Percentiles rank a stretch among this genome's conserved stretches.
phyloP scores from a whole-genome alignment of 208 protist genomes.

The Leishmania mexicana region DNA sequence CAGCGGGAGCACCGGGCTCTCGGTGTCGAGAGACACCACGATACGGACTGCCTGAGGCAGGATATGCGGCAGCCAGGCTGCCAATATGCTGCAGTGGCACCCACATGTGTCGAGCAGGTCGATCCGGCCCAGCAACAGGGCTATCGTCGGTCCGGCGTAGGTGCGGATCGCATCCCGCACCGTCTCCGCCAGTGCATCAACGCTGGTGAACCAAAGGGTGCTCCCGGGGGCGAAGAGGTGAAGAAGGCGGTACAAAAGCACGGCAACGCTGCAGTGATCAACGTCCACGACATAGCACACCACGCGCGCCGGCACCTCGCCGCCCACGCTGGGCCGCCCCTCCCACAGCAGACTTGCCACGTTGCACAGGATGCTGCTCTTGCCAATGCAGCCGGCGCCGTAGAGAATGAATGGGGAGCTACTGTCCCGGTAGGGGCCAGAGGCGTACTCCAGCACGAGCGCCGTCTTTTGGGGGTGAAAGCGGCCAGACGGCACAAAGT shows the following conservation, averaged over 20 bases:
- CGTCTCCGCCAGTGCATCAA: slow-evolving; percentile 40
- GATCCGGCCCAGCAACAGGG: slow-evolving; percentile 59
- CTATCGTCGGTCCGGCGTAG: slow-evolving; percentile 57
- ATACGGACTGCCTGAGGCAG: slow-evolving; percentile 59
- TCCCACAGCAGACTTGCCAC: slow-evolving; percentile 38
- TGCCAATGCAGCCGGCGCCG: slow-evolving; percentile 59
- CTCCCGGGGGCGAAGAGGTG: slow-evolving; percentile 38
- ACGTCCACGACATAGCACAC: slow-evolving; percentile 43
- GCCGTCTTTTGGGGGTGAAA: slow-evolving; percentile 36
- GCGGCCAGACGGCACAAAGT: slow-evolving; percentile 18
- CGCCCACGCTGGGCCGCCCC: slow-evolving; percentile 12
- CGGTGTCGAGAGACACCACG: slow-evolving; percentile 68
- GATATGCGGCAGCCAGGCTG: slow-evolving; percentile 75
- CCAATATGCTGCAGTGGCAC: slow-evolving; percentile 31
- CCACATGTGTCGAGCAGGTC: slow-evolving; percentile 67
- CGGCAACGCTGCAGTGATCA: slow-evolving; percentile 50
- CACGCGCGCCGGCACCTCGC: slow-evolving; percentile 27
- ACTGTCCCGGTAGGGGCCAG: slow-evolving; percentile 30
- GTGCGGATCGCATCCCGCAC: slow-evolving; percentile 51
- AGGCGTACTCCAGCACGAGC: slow-evolving; percentile 44
- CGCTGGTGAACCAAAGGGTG: slow-evolving; percentile 39
- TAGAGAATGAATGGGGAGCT: slow-evolving; percentile 75
- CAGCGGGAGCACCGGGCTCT: slow-evolving; percentile 62
- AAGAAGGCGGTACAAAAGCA: slow-evolving; percentile 68
- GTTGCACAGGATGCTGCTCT: slow-evolving; percentile 59